Conservation (phyloP, 345 rosid genomes). For the Populus simonii region DNA sequence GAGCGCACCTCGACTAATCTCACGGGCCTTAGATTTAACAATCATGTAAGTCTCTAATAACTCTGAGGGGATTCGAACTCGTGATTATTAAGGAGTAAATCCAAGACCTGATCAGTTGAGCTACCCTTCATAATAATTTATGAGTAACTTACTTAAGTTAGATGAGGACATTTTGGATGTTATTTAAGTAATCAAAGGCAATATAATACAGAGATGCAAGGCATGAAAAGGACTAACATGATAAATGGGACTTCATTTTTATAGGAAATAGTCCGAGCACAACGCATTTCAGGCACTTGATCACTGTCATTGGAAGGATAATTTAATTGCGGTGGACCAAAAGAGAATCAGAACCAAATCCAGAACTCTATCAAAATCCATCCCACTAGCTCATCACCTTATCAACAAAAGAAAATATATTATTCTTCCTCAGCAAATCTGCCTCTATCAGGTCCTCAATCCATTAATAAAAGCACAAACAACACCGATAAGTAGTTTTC, state of each 20-base stretch:
- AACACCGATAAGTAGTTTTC: neutral
- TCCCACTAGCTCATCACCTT: neutral
- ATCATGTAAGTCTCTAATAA: rapidly evolving
- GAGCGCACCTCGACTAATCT: rapidly evolving
- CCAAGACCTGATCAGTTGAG: rapidly evolving
- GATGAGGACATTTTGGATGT: neutral
- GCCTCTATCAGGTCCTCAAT: neutral
- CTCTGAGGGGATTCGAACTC: rapidly evolving
- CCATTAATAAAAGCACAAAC: neutral
- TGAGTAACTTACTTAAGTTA: neutral
- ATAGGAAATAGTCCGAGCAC: neutral
- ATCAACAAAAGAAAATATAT: neutral
- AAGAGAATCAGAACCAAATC: slow-evolving; percentile 15
- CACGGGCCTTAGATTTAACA: rapidly evolving
- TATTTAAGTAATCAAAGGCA: neutral
- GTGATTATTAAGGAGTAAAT: no score
- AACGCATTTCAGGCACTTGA: neutral
- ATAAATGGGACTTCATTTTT: neutral
- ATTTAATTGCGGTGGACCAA: slow-evolving; percentile 8
- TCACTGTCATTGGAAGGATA: neutral
- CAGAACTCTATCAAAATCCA: slow-evolving; percentile 7
- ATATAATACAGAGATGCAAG: neutral
- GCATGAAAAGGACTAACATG: neutral
- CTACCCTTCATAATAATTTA: no score
- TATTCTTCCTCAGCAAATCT: neutral